These are phyloP conservation scores for Colletotrichum simmondsii DNA, from an alignment of 2,329 filamentous ascomycete genomes.

Conservation along the genomic window DNA sequence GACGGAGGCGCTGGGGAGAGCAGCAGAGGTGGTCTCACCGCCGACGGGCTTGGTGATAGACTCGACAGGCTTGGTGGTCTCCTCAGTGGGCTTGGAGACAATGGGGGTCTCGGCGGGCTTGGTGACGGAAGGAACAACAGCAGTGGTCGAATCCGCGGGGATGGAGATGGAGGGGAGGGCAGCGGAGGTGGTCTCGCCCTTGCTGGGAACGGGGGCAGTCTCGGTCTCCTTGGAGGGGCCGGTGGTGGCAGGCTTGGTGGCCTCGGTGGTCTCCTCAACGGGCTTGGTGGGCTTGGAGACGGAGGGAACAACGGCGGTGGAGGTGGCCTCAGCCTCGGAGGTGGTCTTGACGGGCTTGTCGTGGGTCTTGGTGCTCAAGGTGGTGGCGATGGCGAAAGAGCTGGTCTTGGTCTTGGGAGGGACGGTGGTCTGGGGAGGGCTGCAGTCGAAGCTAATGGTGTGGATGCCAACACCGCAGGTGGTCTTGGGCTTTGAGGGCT, in stretches of 20 bases:
- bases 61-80: slow-evolving; percentile 16
- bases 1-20: slow-evolving; percentile 17
- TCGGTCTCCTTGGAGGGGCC: slow-evolving; percentile 22
- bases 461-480: slow-evolving; percentile 79
- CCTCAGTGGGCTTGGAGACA: slow-evolving; percentile 11
- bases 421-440: slow-evolving; percentile 35
- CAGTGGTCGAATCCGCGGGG: slow-evolving; percentile 32
- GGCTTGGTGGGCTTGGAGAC: slow-evolving; percentile 22
- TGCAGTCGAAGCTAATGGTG: slow-evolving; percentile 80
- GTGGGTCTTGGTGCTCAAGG: slow-evolving; percentile 29
- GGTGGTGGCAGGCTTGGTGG: slow-evolving; percentile 22
- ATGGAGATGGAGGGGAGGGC: slow-evolving; percentile 18
- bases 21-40: slow-evolving; percentile 28
- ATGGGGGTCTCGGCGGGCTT: slow-evolving; percentile 18
- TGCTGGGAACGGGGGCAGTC: slow-evolving; percentile 1
- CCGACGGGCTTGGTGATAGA: slow-evolving; percentile 26
- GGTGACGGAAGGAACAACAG: slow-evolving; percentile 24
- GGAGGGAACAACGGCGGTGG: slow-evolving; percentile 33
- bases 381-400: slow-evolving; percentile 28
- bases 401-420: slow-evolving; percentile 29
- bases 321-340: slow-evolving; percentile 35
- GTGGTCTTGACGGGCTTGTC: slow-evolving; percentile 34
- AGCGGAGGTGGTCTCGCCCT: slow-evolving; percentile 11
- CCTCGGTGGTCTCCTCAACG: slow-evolving; percentile 36
- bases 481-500: slow-evolving; percentile 65